Conservation (phyloP, 148 eudicot species). For the Chenopodium suecicum region DNA sequence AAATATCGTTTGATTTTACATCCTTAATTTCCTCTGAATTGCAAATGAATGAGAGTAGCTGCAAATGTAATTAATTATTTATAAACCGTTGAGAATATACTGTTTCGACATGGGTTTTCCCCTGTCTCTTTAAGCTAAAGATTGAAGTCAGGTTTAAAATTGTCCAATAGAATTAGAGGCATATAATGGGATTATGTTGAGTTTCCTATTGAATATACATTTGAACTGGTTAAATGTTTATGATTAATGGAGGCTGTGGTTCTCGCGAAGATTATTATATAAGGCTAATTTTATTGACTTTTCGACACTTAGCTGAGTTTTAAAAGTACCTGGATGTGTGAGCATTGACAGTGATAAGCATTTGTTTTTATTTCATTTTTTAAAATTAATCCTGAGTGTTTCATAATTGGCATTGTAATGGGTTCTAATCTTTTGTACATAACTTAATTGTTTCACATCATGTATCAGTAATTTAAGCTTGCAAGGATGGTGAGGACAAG, state of each 20-base stretch:
- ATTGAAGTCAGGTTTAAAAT: no score
- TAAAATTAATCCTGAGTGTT: neutral
- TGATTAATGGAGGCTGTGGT: neutral
- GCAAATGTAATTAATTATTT: neutral
- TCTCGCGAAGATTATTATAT: neutral
- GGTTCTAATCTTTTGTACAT: neutral
- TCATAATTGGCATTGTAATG: neutral
- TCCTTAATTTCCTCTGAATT: neutral
- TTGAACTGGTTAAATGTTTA: neutral
- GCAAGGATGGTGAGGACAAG: conserved; percentile 56
- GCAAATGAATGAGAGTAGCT: neutral
- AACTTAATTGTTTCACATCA: neutral
- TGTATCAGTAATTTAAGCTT: conserved; percentile 20
- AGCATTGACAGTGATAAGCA: neutral
- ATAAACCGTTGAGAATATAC: no score
- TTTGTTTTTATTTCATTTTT: neutral
- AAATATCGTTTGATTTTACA: neutral
- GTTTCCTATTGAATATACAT: neutral
- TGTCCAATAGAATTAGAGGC: no score
- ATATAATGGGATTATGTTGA: no score
- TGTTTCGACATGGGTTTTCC: no score
- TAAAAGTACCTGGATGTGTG: neutral
- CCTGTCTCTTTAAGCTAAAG: no score
- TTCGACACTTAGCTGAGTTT: neutral
- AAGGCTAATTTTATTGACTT: neutral